Evolutionary conservation across 129 eudicot genomes (phyloP).

Genomic region (Flaveria ramosissima): DNA sequence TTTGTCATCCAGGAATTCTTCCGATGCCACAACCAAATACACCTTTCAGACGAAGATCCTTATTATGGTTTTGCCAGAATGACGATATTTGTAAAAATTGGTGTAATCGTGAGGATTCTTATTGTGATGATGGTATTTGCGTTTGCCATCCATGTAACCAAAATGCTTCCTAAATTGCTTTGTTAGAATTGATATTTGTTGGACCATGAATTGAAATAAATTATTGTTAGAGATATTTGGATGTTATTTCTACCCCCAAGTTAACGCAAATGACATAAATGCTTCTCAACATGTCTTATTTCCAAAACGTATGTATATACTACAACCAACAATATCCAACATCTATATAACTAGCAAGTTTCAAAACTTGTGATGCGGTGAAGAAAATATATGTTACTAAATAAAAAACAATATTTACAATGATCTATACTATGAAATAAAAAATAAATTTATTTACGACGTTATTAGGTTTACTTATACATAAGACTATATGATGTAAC

Average conservation of each 20-base stretch:
- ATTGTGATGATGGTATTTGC: conserved; percentile 15
- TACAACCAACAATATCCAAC: background rate
- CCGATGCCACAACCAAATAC: background rate
- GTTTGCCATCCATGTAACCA: conserved; percentile 10
- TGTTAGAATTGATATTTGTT: background rate
- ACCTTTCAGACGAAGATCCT: background rate
- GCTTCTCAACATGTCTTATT: background rate
- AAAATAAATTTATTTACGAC: no score
- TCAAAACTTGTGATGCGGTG: no score
- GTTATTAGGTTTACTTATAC: no score
- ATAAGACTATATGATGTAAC: no score
- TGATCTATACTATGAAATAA: no score
- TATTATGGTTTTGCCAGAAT: conserved; percentile 17
- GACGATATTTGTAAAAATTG: conserved; percentile 18
- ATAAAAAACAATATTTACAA: no score
- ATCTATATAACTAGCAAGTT: background rate
- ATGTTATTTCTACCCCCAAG: background rate
- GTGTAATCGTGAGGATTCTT: conserved; percentile 21
- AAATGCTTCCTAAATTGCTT: background rate
- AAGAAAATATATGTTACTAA: no score
- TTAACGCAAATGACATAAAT: no score
- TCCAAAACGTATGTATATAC: background rate
- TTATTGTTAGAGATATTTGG: background rate
- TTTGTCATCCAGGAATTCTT: conserved; percentile 19
- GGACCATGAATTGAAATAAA: background rate